These are phyloP conservation scores for Cladobotryum mycophilum DNA, from an alignment of 2,329 filamentous ascomycete genomes.

Conservation along the genomic window DNA sequence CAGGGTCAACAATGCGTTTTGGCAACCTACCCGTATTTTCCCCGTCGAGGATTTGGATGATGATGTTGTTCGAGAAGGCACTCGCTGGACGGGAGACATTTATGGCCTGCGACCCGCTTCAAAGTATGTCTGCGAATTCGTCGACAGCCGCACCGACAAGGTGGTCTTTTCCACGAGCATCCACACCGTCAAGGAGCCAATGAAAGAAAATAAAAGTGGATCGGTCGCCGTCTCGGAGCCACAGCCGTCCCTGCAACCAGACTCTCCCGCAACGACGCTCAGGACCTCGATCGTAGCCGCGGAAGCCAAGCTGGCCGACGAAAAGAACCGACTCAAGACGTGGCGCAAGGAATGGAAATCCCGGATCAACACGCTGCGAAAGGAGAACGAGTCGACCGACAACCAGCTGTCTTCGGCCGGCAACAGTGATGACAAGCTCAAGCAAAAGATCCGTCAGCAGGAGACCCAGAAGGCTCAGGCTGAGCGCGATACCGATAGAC, in stretches of 20 bases:
- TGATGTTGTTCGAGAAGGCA: slow-evolving; percentile 32
- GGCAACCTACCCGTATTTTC: slow-evolving; percentile 70
- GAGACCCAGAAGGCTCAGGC: slow-evolving; percentile 65
- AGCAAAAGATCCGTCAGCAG: slow-evolving; percentile 69
- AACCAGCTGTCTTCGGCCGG: slow-evolving; percentile 62
- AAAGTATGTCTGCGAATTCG: slow-evolving; percentile 73
- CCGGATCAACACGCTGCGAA: slow-evolving; percentile 59
- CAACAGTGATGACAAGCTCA: slow-evolving; percentile 68
- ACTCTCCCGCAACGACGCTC: slow-evolving; percentile 70
- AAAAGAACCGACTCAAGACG: slow-evolving; percentile 62
- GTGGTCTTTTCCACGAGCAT: slow-evolving; percentile 68
- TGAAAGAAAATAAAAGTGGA: slow-evolving; percentile 25
- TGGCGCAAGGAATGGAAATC: slow-evolving; percentile 70
- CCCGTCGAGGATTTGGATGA: slow-evolving; percentile 34
- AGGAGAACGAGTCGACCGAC: slow-evolving; percentile 66
- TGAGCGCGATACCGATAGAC: slow-evolving; percentile 47
- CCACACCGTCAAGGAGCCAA: slow-evolving; percentile 51
- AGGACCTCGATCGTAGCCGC: slow-evolving; percentile 69
- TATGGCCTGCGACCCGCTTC: slow-evolving; percentile 63
- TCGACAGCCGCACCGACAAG: slow-evolving; percentile 58
- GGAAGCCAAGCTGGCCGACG: slow-evolving; percentile 63
- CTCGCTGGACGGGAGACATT: slow-evolving; percentile 65
- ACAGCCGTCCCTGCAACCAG: slow-evolving; percentile 61
- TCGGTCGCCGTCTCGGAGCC: slow-evolving; percentile 30
- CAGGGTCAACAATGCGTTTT: slow-evolving; percentile 69